Evolutionary conservation across 352 stramenopile species (phyloP).

Genomic region (Pythium aphanidermatum): DNA sequence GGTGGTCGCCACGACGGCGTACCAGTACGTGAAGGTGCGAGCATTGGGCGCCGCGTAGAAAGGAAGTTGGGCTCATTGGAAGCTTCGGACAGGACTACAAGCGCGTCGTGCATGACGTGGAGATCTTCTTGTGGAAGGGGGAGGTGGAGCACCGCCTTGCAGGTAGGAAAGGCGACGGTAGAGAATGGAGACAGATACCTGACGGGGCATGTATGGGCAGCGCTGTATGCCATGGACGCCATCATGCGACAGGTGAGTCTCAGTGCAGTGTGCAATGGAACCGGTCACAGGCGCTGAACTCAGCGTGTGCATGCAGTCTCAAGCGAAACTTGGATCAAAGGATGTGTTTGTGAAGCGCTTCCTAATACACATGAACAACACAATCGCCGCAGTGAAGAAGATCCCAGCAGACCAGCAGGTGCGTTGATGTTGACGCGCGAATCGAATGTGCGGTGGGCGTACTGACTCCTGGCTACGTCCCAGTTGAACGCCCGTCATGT

Average conservation of each 20-base stretch:
- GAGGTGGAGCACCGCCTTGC: slow-evolving; percentile 76
- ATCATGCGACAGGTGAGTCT: slow-evolving; percentile 65
- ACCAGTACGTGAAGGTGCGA: slow-evolving; percentile 66
- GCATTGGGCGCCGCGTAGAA: background rate
- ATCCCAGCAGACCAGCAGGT: slow-evolving; percentile 61
- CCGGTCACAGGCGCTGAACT: background rate
- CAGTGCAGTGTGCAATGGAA: background rate
- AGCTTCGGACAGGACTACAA: slow-evolving; percentile 63
- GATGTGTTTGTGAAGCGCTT: slow-evolving; percentile 80
- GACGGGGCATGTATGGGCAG: slow-evolving; percentile 21
- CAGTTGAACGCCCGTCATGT: slow-evolving; percentile 60
- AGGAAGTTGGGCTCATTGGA: background rate
- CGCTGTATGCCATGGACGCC: slow-evolving; percentile 76
- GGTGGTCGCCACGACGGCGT: slow-evolving; percentile 54
- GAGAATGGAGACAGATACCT: slow-evolving; percentile 4
- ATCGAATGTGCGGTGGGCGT: slow-evolving; percentile 4
- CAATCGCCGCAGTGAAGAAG: slow-evolving; percentile 65
- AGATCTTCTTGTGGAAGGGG: slow-evolving; percentile 79
- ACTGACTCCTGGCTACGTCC: background rate
- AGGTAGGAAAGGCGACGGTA: slow-evolving; percentile 29
- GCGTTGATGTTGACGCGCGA: background rate
- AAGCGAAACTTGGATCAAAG: slow-evolving; percentile 57
- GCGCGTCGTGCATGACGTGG: slow-evolving; percentile 80
- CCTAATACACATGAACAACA: slow-evolving; percentile 60
- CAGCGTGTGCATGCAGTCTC: slow-evolving; percentile 27